A percentile compares a stretch with the other conserved stretches of the same genome.
These are phyloP conservation scores for Blastocystis sp. DNA, from an alignment of 352 stramenopile species.

Conservation along the genomic window DNA sequence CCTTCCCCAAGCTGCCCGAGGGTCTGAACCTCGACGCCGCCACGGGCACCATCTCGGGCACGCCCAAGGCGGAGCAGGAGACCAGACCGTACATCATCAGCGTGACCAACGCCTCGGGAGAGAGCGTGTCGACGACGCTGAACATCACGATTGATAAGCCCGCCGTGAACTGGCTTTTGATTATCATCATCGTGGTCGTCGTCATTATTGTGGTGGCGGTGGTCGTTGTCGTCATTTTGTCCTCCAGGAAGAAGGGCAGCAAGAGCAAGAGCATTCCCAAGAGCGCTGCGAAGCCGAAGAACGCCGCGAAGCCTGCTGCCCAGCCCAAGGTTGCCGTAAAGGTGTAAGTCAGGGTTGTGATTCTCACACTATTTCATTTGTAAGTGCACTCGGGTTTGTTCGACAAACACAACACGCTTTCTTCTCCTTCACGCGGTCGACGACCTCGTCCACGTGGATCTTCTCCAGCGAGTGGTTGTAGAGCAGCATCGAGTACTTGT, in stretches of 20 bases:
- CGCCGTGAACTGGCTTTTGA: slow-evolving; percentile 40
- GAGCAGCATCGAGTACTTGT: slow-evolving; percentile 45
- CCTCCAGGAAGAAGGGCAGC: slow-evolving; percentile 54
- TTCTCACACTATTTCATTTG: too few relatives aligned
- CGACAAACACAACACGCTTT: not conserved
- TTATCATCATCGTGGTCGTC: slow-evolving; percentile 58
- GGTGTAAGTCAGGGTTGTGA: not conserved
- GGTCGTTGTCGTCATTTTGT: slow-evolving; percentile 27
- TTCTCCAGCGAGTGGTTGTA: slow-evolving; percentile 55
- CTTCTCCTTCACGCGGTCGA: slow-evolving; percentile 41
- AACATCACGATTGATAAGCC: slow-evolving; percentile 15
- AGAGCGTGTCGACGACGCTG: not conserved
- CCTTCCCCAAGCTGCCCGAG: slow-evolving; percentile 43
- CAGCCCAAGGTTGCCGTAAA: slow-evolving; percentile 8
- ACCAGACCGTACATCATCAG: not conserved
- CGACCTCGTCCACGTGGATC: slow-evolving; percentile 25
- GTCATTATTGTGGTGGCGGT: slow-evolving; percentile 51
- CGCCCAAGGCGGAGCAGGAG: not conserved
- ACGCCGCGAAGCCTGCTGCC: not conserved
- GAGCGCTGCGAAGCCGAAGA: slow-evolving; percentile 28
- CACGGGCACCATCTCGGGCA: slow-evolving; percentile 4
- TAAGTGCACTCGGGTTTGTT: too few relatives aligned
- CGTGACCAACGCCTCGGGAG: not conserved
- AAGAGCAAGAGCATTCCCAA: not conserved
- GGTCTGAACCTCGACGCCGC: not conserved